Evolutionary conservation across 2,329 filamentous ascomycete species (phyloP).

Genomic region (Annulohypoxylon truncatum): DNA sequence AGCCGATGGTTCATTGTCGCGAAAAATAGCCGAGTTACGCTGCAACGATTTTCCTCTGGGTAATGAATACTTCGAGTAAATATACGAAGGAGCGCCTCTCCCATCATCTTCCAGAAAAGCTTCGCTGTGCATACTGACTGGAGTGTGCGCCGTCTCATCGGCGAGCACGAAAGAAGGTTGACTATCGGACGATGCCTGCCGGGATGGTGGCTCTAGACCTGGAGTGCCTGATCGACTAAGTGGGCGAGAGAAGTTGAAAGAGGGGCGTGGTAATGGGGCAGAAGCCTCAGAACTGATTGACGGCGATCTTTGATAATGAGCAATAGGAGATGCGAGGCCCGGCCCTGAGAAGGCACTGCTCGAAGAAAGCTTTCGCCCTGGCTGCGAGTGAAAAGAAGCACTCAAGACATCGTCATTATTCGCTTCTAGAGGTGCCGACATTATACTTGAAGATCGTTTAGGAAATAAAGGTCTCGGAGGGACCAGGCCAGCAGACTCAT

Average conservation of each 20-base stretch:
- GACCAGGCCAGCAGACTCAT: slow-evolving; percentile 63
- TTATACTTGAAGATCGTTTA: slow-evolving; percentile 68
- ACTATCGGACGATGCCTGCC: slow-evolving; percentile 75
- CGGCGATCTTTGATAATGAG: slow-evolving; percentile 78
- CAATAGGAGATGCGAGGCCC: slow-evolving; percentile 67
- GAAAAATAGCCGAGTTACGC: slow-evolving; percentile 70
- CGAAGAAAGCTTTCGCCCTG: slow-evolving; percentile 82
- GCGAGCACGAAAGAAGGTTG: slow-evolving; percentile 72
- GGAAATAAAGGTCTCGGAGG: slow-evolving; percentile 63
- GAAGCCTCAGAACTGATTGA: slow-evolving; percentile 88
- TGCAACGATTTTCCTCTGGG: slow-evolving; percentile 85
- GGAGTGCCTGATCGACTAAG: slow-evolving; percentile 78
- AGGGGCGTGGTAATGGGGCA: slow-evolving; percentile 73
- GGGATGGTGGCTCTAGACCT: slow-evolving; percentile 65
- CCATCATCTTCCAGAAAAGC: slow-evolving; percentile 70
- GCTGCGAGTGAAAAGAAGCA: slow-evolving; percentile 70
- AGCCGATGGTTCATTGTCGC: slow-evolving; percentile 62
- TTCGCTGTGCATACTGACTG: slow-evolving; percentile 78
- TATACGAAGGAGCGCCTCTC: slow-evolving; percentile 76
- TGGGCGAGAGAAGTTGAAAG: slow-evolving; percentile 95
- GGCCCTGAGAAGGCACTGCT: slow-evolving; percentile 63
- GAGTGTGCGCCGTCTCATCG: slow-evolving; percentile 75
- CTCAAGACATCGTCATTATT: slow-evolving; percentile 77
- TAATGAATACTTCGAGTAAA: slow-evolving; percentile 85
- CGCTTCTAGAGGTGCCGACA: slow-evolving; percentile 72